Percentiles rank a stretch among this genome's conserved stretches.
phyloP scores from a whole-genome alignment of 169 alveolate genomes.

The Ichthyophthirius multifiliis region DNA sequence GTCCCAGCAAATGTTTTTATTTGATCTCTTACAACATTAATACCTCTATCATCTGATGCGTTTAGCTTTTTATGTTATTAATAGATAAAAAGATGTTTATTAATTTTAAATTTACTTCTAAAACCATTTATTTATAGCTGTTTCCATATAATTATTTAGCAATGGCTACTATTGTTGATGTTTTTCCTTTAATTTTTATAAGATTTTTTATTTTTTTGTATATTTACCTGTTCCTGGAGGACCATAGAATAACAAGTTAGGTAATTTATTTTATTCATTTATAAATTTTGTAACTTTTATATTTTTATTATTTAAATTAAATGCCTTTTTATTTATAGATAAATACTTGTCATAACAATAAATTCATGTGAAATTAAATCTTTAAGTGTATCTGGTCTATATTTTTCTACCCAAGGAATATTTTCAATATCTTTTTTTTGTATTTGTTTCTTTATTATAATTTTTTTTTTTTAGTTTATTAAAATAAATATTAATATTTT shows the following conservation, averaged over 20 bases:
- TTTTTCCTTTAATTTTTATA: slow-evolving; percentile 86
- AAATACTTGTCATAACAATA: slow-evolving; percentile 57
- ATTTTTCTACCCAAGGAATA: slow-evolving; percentile 74
- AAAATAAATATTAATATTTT: no score
- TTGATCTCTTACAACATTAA: slow-evolving; percentile 95
- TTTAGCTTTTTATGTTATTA: slow-evolving; percentile 75
- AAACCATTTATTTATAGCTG: slow-evolving; percentile 65
- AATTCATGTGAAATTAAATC: slow-evolving; percentile 63
- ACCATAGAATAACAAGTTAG: slow-evolving; percentile 81
- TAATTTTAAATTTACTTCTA: slow-evolving; percentile 20
- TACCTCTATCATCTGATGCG: slow-evolving; percentile 99
- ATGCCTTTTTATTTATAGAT: neutral
- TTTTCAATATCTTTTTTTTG: slow-evolving; percentile 14
- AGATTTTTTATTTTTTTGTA: neutral
- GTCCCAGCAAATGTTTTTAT: slow-evolving; percentile 93
- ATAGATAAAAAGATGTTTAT: neutral
- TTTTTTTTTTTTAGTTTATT: no score
- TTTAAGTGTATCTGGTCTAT: slow-evolving; percentile 60
- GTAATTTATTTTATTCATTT: slow-evolving; percentile 54
- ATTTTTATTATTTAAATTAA: neutral
- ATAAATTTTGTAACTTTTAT: slow-evolving; percentile 46
- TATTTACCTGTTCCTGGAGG: slow-evolving; percentile 82
- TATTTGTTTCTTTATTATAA: neutral
- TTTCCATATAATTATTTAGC: slow-evolving; percentile 92
- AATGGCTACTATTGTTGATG: slow-evolving; percentile 93